phyloP scores from a whole-genome alignment of 768 basidiomycete genomes.

The Macrolepiota fuliginosa region DNA sequence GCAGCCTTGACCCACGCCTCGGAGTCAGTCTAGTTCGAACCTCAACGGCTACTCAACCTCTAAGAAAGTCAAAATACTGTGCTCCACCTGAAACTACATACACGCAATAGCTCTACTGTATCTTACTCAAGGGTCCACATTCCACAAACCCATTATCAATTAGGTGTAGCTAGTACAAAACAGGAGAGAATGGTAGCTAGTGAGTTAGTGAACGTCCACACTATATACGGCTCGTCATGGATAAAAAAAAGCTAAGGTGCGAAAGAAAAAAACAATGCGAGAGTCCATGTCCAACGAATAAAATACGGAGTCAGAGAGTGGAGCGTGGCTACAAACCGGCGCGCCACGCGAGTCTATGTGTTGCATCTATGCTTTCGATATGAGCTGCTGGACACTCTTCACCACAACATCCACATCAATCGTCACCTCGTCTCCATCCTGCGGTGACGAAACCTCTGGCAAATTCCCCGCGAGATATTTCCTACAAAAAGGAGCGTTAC shows the following conservation, averaged over 20 bases:
- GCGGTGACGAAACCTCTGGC: slow-evolving; percentile 25
- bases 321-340: not conserved
- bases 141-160: not conserved
- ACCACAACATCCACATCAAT: slow-evolving; percentile 43
- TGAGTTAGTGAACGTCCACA: not conserved
- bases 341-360: not conserved
- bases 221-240: too few relatives aligned
- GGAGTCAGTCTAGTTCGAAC: too few relatives aligned
- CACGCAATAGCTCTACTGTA: too few relatives aligned
- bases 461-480: slow-evolving; percentile 30
- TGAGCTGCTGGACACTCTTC: slow-evolving; percentile 28
- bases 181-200: not conserved
- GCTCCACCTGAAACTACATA: too few relatives aligned
- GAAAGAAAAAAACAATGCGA: not conserved
- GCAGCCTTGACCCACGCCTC: too few relatives aligned
- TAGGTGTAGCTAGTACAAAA: not conserved
- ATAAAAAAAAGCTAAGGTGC: not conserved
- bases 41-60: too few relatives aligned
- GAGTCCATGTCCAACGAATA: not conserved
- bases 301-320: not conserved
- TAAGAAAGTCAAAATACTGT: too few relatives aligned
- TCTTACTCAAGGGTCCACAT: not conserved
- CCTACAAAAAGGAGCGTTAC: slow-evolving; percentile 24
- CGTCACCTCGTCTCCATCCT: slow-evolving; percentile 22
- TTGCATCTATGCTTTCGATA: slow-evolving; percentile 12